Evolutionary conservation across 768 basidiomycete species (phyloP).

Genomic region (Kwoniella sp.): DNA sequence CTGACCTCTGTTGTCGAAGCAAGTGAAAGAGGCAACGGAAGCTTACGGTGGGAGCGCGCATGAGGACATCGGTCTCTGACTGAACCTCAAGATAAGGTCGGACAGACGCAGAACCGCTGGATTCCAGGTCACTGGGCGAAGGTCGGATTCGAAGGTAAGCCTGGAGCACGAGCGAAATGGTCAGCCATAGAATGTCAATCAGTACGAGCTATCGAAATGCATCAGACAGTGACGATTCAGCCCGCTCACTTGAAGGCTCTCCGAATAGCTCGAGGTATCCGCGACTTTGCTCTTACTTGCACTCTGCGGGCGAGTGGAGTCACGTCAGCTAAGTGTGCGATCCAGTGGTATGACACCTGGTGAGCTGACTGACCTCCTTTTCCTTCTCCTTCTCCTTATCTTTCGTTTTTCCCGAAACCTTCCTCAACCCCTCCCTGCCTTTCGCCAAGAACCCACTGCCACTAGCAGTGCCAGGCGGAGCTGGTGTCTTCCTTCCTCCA

Average conservation of each 20-base stretch:
- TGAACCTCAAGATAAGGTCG: constrained; percentile 52
- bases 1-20: neutral
- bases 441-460: constrained; percentile 36
- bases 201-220: neutral
- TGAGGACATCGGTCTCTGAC: constrained; percentile 53
- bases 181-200: neutral
- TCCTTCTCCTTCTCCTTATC: constrained; percentile 37
- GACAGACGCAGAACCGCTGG: constrained; percentile 2
- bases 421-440: constrained; percentile 44
- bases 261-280: constrained; percentile 15
- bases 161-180: constrained; percentile 21
- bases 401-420: constrained; percentile 43
- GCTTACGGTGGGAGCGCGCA: constrained; percentile 52
- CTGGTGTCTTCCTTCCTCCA: neutral
- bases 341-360: too few relatives aligned
- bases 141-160: constrained; percentile 56
- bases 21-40: neutral
- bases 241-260: constrained; percentile 35
- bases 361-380: neutral
- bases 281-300: constrained; percentile 3
- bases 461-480: neutral
- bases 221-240: neutral
- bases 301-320: neutral
- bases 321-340: constrained; percentile 20
- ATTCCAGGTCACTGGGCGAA: constrained; percentile 35